phyloP scores from a whole-genome alignment of 345 rosid genomes.

The Leavenworthia alabamica region DNA sequence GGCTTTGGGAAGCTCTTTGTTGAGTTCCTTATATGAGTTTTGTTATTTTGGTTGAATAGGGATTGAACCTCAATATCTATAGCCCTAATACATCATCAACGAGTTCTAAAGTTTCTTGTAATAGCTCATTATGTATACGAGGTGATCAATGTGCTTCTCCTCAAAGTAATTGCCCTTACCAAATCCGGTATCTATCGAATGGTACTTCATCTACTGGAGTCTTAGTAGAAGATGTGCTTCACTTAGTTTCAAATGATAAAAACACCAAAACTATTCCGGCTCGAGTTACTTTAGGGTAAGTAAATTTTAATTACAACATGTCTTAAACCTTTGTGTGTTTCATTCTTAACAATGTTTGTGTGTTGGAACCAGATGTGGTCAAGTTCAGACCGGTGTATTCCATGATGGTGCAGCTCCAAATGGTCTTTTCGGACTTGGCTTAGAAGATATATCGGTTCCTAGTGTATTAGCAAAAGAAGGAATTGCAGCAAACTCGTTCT shows the following conservation, averaged over 20 bases:
- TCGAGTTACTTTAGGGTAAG: conserved; percentile 59
- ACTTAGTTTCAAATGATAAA: conserved; percentile 42
- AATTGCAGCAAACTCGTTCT: conserved; percentile 66
- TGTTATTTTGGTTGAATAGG: conserved; percentile 31
- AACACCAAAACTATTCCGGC: conserved; percentile 39
- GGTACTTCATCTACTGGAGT: conserved; percentile 63
- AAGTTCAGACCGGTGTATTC: conserved; percentile 78
- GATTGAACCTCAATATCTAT: conserved; percentile 50
- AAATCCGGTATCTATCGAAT: conserved; percentile 57
- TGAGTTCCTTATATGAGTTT: not conserved
- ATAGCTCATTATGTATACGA: conserved; percentile 45
- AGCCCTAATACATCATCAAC: conserved; percentile 68
- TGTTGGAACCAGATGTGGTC: conserved; percentile 67
- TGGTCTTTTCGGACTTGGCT: conserved; percentile 95
- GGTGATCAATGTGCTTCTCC: conserved; percentile 46
- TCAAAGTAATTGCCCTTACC: conserved; percentile 53
- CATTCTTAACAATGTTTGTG: not conserved
- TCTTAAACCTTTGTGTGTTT: not conserved
- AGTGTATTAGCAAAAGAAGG: conserved; percentile 74
- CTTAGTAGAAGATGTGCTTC: conserved; percentile 64
- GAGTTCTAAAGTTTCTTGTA: conserved; percentile 52
- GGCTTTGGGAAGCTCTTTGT: not conserved
- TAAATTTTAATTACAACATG: too few species aligned
- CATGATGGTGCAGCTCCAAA: conserved; percentile 86
- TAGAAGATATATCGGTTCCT: conserved; percentile 72